These are phyloP conservation scores for Mycena albidolilacea DNA, from an alignment of 768 basidiomycete genomes.

Conservation along the genomic window DNA sequence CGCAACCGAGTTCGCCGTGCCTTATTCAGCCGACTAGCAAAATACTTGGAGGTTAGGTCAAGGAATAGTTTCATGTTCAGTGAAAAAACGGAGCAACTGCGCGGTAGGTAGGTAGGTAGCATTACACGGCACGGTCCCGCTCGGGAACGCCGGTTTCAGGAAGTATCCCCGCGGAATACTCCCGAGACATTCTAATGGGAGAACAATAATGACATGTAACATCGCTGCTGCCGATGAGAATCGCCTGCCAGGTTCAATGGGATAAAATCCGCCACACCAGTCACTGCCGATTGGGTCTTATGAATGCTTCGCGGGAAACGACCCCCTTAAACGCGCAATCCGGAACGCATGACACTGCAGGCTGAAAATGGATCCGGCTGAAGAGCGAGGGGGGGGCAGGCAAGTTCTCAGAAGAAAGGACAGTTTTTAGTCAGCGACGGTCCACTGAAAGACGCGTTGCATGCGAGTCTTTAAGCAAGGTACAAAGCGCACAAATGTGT, in stretches of 20 bases:
- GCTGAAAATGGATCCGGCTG: conserved; percentile 14
- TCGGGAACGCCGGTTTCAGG: no score
- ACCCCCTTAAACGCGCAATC: background rate
- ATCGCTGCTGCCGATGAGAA: conserved; percentile 11
- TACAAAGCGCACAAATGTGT: no score
- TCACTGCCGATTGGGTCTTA: conserved; percentile 10
- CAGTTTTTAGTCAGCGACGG: conserved; percentile 9
- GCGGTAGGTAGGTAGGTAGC: no score
- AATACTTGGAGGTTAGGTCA: no score
- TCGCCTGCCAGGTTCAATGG: conserved; percentile 7
- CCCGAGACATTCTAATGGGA: background rate
- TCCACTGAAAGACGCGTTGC: conserved; percentile 18
- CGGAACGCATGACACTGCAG: background rate
- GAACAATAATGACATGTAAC: conserved; percentile 11
- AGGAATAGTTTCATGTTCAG: no score
- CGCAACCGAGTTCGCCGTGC: no score
- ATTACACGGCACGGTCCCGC: no score
- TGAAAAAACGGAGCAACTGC: no score
- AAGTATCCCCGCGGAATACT: no score
- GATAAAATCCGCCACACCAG: conserved; percentile 3
- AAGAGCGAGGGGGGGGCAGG: conserved; percentile 11
- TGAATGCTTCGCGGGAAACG: background rate
- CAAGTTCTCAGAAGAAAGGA: conserved; percentile 2
- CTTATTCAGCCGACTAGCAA: no score
- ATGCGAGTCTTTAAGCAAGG: conserved; percentile 9